Evolutionary conservation across 2,329 filamentous ascomycete species (phyloP), one percentile per base, ranked within the genome.

Genomic region (Monosporascus sp.): DNA sequence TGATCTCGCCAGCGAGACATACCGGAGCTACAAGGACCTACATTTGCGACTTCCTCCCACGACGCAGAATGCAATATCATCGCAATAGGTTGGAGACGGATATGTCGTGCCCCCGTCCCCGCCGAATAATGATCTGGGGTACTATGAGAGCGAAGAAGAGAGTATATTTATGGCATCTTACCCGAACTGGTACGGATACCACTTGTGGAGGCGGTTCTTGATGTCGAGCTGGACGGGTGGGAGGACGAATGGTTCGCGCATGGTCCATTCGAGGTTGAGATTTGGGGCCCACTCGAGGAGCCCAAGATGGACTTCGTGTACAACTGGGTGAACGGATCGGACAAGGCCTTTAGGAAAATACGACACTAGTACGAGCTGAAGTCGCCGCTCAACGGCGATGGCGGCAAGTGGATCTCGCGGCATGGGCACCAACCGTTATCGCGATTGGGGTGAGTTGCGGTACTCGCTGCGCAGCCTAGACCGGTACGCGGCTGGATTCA

Each of bases 291-390:
- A 31, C 56, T 73, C 27, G 52, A 59, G 3, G 72, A 74, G 54
- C 67, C 72, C 14, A 73, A 70, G 50, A 72, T 75, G 52, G 72
- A 74, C 56, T 75, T 75, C 58, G 68, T 75, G 9, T 74, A 73
- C 53, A 72, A 70, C 62, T 73, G 72, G 72, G 71, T 75, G 35
- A 75, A 75, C 55, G 72, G 73, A 16, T 72, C 71, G 2, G 72
- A 75, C 16, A 54, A 60, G 24, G 67, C 68, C 16, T 71, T 75
- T 48, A 63, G 61, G 22, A 54, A 64, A 7, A 70, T 69, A 11
- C 71, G 72, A 45, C 66, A 65, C 43, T 63, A 63, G 8, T 75
- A 71, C 52, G 73, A 75, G 56, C 37, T 70, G 11, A 67, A 72
- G 49, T 74, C 71, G 1, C 66, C 68, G 3, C 64, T 75, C 8